Base-by-base conservation (phyloP, 805 yeast species). In the Nakazawaea pomicola region DNA sequence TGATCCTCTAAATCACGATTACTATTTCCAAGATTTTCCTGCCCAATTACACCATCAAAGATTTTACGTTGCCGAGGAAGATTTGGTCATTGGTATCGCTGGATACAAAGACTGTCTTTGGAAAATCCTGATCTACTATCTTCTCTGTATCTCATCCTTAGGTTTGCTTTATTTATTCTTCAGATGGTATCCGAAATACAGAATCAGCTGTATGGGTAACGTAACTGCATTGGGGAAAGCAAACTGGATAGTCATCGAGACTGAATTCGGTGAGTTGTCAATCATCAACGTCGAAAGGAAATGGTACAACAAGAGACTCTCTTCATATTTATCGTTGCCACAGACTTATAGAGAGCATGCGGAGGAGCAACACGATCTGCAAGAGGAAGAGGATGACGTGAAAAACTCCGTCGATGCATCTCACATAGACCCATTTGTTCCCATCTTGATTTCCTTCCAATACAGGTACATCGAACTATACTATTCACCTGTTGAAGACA, bases 41-140 rank as follows among this genome's bases (percentile, higher is more conserved):
- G 71, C 84, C 0, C 60, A 49, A 10, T 60, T 70, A 37, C 65
- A 65, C 41, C 72, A 70, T 49, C 99, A 93, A 61, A 71, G 96
- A 43, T 88, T 85, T 59, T 93, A 91, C 59, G 75, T 93, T 46
- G 90, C 96, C 0, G 98, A 93, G 58, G 99, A 93, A 57, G 99
- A 93, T 65, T 67, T 93, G 54, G 91, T 91, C 10, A 76, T 93
- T 45, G 96, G 95, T 46, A 84, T 93, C 47, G 99, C 97, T 0
- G 98, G 98, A 4, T 93, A 86, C 59, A 61, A 61, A 40, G 75
- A 80, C 12, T 74, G 80, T 10, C 54, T 54, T 36, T 40, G 69
- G 49, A 75, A 79, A 46, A 52, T 61, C 4, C 29, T 64, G 0
- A 12, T 72, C 1, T 89, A 81, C 56, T 72, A 75, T 45, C 11